Percentiles rank a stretch among this genome's conserved stretches.
These are phyloP conservation scores for Aspergillus leporis DNA, from an alignment of 495 filamentous ascomycete species.

Conservation along the genomic window DNA sequence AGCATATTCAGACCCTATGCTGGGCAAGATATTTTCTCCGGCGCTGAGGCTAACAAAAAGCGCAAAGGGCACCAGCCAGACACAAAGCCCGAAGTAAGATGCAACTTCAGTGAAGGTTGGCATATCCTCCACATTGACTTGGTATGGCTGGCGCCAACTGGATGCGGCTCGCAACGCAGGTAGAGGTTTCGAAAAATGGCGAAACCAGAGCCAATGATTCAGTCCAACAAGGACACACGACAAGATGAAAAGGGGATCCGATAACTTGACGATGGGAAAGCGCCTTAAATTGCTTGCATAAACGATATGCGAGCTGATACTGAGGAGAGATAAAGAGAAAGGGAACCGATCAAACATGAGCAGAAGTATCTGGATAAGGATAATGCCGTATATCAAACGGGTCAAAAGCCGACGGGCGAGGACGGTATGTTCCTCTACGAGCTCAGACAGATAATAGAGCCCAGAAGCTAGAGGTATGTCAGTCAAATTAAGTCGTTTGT, in stretches of 20 bases:
- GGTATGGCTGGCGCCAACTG: slow-evolving; percentile 57
- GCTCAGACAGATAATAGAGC: slow-evolving; percentile 95
- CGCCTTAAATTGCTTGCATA: slow-evolving; percentile 87
- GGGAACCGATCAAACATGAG: slow-evolving; percentile 84
- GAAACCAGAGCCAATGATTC: slow-evolving; percentile 98
- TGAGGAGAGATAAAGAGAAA: slow-evolving; percentile 66
- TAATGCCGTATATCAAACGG: slow-evolving; percentile 81
- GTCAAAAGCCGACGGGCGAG: slow-evolving; percentile 81
- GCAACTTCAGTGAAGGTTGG: slow-evolving; percentile 94
- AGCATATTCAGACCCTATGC: slow-evolving; percentile 70
- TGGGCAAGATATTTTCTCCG: slow-evolving; percentile 90
- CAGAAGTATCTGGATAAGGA: slow-evolving; percentile 72
- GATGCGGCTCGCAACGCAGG: slow-evolving; percentile 27
- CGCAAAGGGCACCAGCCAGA: slow-evolving; percentile 95
- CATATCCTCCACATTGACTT: slow-evolving; percentile 53
- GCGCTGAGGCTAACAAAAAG: slow-evolving; percentile 92
- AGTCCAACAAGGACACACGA: slow-evolving; percentile 82
- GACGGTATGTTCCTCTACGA: slow-evolving; percentile 97
- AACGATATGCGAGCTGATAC: slow-evolving; percentile 78
- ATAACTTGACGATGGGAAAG: slow-evolving; percentile 86
- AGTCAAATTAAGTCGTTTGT: slow-evolving; percentile 4
- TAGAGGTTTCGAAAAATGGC: slow-evolving; percentile 72
- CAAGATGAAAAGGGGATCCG: slow-evolving; percentile 81
- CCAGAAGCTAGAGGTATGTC: slow-evolving; percentile 68
- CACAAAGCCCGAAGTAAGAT: slow-evolving; percentile 92